Conservation (phyloP, 106 monocot species). For the Acanthochlamys bracteata region DNA sequence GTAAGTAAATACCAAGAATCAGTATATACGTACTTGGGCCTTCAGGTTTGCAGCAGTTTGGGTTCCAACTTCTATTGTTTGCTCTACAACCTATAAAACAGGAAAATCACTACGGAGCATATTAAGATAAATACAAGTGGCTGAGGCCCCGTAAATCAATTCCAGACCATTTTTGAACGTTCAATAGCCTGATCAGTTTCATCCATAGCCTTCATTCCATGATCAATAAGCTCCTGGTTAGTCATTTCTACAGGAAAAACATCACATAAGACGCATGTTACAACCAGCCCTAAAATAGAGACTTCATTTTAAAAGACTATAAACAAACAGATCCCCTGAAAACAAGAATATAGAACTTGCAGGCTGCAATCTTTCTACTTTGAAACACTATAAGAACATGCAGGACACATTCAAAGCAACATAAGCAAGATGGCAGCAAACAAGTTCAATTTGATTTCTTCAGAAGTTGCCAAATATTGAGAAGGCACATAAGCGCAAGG, state of each 20-base stretch:
- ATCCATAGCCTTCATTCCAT: constrained; percentile 78
- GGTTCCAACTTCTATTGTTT: constrained; percentile 90
- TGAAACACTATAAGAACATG: too few species aligned
- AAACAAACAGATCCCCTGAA: too few species aligned
- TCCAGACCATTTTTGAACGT: constrained; percentile 72
- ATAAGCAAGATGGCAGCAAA: too few species aligned
- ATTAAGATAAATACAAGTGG: neutral
- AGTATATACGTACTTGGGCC: constrained; percentile 57
- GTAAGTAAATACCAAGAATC: too few species aligned
- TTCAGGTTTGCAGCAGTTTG: constrained; percentile 78
- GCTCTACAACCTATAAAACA: constrained; percentile 73
- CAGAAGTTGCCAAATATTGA: too few species aligned
- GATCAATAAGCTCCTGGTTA: constrained; percentile 74
- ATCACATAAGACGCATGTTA: neutral
- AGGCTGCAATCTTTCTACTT: too few species aligned
- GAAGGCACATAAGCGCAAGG: too few species aligned
- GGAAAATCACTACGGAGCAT: neutral
- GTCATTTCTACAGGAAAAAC: constrained; percentile 59
- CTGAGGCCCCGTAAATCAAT: too few species aligned
- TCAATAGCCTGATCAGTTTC: constrained; percentile 93
- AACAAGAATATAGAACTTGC: too few species aligned
- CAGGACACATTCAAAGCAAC: too few species aligned
- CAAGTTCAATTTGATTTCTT: too few species aligned
- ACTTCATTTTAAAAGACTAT: neutral
- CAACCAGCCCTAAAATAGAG: neutral